Conservation (phyloP, 208 protist genomes). For the Naegleria fowleri region DNA sequence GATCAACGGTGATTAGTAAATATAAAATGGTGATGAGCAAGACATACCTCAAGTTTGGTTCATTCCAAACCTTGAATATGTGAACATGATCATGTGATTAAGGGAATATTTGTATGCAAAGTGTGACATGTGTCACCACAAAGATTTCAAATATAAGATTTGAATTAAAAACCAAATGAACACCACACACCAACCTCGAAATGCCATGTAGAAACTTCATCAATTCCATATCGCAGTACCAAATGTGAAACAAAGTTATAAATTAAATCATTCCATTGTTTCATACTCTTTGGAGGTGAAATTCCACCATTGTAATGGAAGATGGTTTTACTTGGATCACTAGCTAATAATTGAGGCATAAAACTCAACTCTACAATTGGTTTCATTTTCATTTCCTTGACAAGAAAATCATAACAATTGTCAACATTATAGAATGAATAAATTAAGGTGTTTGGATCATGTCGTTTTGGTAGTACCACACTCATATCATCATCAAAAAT, state of each 20-base stretch:
- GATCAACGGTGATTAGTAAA: no score
- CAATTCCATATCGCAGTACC: conserved; percentile 13
- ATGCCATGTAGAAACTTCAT: conserved; percentile 20
- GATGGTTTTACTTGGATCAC: background rate
- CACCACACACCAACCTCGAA: conserved; percentile 5
- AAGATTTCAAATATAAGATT: no score
- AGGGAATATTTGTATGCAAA: no score
- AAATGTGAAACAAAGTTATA: background rate
- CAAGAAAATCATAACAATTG: conserved; percentile 32
- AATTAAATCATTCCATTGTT: conserved; percentile 26
- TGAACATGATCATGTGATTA: no score
- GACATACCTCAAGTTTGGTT: conserved; percentile 24
- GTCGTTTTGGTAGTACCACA: background rate
- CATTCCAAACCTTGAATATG: conserved; percentile 41
- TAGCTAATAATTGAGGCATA: conserved; percentile 30
- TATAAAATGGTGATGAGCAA: no score
- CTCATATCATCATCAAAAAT: conserved; percentile 33
- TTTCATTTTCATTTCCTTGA: conserved; percentile 21
- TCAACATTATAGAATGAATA: conserved; percentile 32
- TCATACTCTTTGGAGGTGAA: background rate
- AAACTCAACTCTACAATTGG: conserved; percentile 40
- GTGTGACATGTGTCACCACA: no score
- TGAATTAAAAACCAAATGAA: conserved; percentile 14
- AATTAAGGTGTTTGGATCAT: background rate
- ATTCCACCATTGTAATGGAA: conserved; percentile 24